phyloP scores from a whole-genome alignment of 495 filamentous ascomycete genomes.

The Neurospora pannonica region DNA sequence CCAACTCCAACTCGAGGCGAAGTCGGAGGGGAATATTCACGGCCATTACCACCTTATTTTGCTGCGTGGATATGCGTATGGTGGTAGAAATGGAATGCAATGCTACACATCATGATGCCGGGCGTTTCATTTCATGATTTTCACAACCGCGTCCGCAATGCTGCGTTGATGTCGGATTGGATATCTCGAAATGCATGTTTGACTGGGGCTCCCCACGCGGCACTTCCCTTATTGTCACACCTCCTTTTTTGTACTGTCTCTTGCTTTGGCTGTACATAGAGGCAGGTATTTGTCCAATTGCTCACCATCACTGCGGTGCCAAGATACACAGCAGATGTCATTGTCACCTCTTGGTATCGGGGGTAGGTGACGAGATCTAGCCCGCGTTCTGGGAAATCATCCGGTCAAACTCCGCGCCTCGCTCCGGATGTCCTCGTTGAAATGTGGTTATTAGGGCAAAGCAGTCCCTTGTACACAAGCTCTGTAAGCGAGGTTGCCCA shows the following conservation, averaged over 20 bases:
- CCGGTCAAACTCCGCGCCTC: neutral
- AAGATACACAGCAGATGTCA: neutral
- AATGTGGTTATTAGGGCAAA: neutral
- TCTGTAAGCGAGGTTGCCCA: neutral
- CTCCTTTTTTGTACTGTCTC: neutral
- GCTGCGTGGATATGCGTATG: neutral
- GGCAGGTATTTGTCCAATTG: neutral
- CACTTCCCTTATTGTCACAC: neutral
- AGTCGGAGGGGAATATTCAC: neutral
- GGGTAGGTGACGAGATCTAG: conserved; percentile 2
- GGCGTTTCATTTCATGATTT: neutral
- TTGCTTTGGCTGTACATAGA: neutral
- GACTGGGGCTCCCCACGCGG: neutral
- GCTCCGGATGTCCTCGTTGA: neutral
- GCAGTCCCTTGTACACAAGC: neutral
- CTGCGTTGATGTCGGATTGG: neutral
- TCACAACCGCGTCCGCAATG: neutral
- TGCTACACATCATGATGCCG: neutral
- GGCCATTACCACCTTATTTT: neutral
- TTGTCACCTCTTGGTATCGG: neutral
- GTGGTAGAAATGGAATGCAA: neutral
- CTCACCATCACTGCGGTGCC: neutral
- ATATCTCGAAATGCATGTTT: neutral
- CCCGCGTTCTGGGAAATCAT: conserved; percentile 1
- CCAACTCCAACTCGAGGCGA: neutral